Evolutionary conservation across 352 stramenopile species (phyloP).

Genomic region (Globisporangium orthogonon): DNA sequence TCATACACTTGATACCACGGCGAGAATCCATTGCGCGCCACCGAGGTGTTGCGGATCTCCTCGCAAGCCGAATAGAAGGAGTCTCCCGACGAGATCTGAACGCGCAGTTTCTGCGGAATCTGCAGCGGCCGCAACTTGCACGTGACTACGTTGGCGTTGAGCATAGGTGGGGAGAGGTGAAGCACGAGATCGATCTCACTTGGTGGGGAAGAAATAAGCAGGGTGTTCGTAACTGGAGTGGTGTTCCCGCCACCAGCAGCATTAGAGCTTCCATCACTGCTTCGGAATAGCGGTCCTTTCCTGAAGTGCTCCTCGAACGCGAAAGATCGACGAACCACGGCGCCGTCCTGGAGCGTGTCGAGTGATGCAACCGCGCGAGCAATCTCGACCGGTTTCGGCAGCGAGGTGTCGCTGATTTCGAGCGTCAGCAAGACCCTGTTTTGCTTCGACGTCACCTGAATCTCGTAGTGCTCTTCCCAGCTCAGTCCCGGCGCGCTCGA

Average conservation of each 20-base stretch:
- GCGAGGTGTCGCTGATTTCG: conserved; percentile 31
- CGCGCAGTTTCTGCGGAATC: conserved; percentile 26
- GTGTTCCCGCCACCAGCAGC: neutral
- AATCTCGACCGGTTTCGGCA: conserved; percentile 33
- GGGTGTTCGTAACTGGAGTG: neutral
- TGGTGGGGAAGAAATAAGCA: neutral
- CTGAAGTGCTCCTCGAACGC: conserved; percentile 53
- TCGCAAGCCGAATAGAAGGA: conserved; percentile 35
- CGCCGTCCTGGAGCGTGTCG: conserved; percentile 30
- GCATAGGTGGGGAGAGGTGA: conserved; percentile 51
- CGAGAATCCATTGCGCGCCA: neutral
- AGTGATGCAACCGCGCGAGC: conserved; percentile 32
- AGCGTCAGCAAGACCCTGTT: conserved; percentile 34
- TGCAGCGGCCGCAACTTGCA: conserved; percentile 23
- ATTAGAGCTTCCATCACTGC: neutral
- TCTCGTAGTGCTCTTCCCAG: conserved; percentile 66
- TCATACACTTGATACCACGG: conserved; percentile 42
- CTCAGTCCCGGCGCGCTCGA: conserved; percentile 23
- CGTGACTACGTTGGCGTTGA: conserved; percentile 30
- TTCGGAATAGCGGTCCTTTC: conserved; percentile 13
- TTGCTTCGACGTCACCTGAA: conserved; percentile 29
- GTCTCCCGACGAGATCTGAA: conserved; percentile 64
- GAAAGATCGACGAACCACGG: conserved; percentile 20
- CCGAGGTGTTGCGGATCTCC: conserved; percentile 7
- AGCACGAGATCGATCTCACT: conserved; percentile 55